Percentiles rank a stretch among this genome's conserved stretches.
phyloP scores from a whole-genome alignment of 441 rosid genomes.

The Pelargonium citronellum region DNA sequence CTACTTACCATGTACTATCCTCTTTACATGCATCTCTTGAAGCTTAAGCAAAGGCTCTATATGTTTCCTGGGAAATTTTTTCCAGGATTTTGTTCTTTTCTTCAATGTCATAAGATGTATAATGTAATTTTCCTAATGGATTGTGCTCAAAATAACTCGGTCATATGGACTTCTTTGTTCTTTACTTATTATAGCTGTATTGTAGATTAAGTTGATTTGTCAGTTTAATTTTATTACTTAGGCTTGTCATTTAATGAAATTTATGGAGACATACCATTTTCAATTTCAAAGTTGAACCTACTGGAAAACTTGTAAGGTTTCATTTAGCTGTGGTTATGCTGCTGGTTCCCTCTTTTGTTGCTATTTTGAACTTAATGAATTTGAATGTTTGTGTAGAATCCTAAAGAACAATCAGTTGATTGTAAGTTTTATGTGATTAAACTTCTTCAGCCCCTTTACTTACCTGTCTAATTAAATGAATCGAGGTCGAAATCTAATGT shows the following conservation, averaged over 20 bases:
- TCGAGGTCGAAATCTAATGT: neutral
- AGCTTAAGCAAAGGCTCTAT: neutral
- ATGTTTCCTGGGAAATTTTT: neutral
- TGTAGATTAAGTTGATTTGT: too few species aligned
- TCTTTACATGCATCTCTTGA: neutral
- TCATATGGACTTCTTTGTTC: neutral
- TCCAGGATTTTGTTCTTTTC: too few species aligned
- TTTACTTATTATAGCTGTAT: too few species aligned
- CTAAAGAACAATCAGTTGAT: slow-evolving; percentile 74
- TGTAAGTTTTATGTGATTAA: slow-evolving; percentile 14
- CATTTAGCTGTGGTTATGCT: too few species aligned
- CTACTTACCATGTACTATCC: slow-evolving; percentile 54
- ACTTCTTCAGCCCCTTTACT: slow-evolving; percentile 15
- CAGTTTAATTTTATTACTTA: neutral
- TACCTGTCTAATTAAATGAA: too few species aligned
- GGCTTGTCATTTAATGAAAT: slow-evolving; percentile 64
- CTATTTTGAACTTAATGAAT: neutral
- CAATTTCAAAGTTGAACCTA: slow-evolving; percentile 72
- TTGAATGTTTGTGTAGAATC: slow-evolving; percentile 35
- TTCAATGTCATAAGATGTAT: too few species aligned
- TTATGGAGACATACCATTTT: slow-evolving; percentile 78
- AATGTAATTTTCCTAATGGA: too few species aligned
- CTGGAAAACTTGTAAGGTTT: slow-evolving; percentile 31
- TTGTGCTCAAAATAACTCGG: neutral
- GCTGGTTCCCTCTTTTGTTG: neutral